A percentile compares a stretch with the other conserved stretches of the same genome.
phyloP scores from a whole-genome alignment of 305 asterid genomes.

The Solanum hybrid region DNA sequence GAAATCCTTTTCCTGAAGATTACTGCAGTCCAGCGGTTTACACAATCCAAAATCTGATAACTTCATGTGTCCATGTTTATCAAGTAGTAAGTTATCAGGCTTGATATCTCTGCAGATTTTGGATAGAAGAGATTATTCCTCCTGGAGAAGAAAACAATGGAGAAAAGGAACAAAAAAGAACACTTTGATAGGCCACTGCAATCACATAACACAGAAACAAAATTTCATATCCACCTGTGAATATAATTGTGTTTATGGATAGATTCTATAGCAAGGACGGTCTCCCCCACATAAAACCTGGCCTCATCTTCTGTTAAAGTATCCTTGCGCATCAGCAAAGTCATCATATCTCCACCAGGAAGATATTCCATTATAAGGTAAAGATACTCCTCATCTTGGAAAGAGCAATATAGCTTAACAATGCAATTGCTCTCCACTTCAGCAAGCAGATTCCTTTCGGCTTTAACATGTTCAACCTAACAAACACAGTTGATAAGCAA shows the following conservation, averaged over 20 bases:
- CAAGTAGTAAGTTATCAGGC: conserved; percentile 92
- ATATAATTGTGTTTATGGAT: conserved; percentile 85
- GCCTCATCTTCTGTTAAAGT: conserved; percentile 85
- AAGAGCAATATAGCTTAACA: conserved; percentile 87
- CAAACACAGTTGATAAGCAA: conserved; percentile 4
- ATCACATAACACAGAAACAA: conserved; percentile 16
- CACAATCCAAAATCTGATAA: conserved; percentile 89
- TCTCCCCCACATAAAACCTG: conserved; percentile 83
- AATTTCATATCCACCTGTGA: conserved; percentile 51
- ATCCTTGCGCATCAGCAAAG: conserved; percentile 89
- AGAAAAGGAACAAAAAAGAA: neutral
- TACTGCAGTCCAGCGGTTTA: conserved; percentile 85
- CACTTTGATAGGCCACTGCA: neutral
- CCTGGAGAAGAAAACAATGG: conserved; percentile 1
- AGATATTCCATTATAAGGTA: conserved; percentile 93
- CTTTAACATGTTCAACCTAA: conserved; percentile 92
- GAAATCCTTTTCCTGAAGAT: conserved; percentile 77
- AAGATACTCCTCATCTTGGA: conserved; percentile 91
- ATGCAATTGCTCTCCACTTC: conserved; percentile 96
- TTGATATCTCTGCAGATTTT: conserved; percentile 71
- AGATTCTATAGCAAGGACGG: conserved; percentile 89
- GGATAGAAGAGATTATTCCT: neutral
- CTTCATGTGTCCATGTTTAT: conserved; percentile 84
- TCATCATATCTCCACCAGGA: conserved; percentile 99
- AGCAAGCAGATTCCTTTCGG: conserved; percentile 85